Evolutionary conservation across 2,329 filamentous ascomycete genomes (phyloP).

Genomic region (Diaporthe capsici): DNA sequence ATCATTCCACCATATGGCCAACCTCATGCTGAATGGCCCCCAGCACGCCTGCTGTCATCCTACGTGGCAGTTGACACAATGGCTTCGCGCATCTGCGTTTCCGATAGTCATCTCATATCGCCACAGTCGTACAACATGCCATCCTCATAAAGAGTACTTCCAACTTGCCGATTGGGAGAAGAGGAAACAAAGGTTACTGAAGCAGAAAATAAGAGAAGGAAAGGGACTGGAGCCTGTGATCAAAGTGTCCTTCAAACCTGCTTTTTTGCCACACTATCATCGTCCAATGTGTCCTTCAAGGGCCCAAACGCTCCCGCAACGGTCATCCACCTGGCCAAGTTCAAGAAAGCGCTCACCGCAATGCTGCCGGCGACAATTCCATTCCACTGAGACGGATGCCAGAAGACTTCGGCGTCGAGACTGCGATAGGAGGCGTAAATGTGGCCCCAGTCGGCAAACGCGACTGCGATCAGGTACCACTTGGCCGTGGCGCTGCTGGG

Average conservation of each 20-base stretch:
- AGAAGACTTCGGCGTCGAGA: conserved; percentile 48
- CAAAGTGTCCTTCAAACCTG: not conserved
- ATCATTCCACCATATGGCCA: too few species aligned
- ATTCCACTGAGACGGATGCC: conserved; percentile 48
- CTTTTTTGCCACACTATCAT: conserved; percentile 9
- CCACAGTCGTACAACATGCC: too few species aligned
- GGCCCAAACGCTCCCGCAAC: conserved; percentile 48
- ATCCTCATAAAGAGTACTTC: too few species aligned
- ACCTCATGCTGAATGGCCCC: too few species aligned
- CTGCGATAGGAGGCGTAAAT: conserved; percentile 50
- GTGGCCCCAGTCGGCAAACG: conserved; percentile 53
- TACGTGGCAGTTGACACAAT: too few species aligned
- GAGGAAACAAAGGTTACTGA: too few species aligned
- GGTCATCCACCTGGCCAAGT: conserved; percentile 48
- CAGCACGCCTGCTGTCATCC: too few species aligned
- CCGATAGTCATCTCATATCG: too few species aligned
- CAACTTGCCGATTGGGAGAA: too few species aligned
- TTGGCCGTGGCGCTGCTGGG: conserved; percentile 45
- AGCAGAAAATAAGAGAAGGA: too few species aligned
- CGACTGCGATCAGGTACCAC: conserved; percentile 48
- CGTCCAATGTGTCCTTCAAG: not conserved
- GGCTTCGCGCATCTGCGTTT: too few species aligned
- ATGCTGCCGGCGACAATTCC: conserved; percentile 49
- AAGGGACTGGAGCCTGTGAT: too few species aligned
- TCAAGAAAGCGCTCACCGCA: conserved; percentile 47